These are phyloP conservation scores for Viola odorata DNA, from an alignment of 345 rosid species.

Conservation along the genomic window DNA sequence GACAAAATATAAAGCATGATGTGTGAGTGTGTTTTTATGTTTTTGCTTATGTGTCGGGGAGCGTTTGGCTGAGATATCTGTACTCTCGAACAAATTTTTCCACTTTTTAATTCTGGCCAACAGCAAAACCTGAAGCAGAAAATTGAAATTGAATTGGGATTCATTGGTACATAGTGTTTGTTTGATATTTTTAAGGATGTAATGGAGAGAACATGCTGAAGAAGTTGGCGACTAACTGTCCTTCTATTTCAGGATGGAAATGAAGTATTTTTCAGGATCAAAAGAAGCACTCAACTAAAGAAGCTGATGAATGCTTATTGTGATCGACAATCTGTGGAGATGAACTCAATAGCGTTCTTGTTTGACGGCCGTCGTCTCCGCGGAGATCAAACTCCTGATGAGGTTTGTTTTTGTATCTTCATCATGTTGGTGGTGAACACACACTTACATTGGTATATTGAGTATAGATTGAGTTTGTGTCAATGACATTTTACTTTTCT, in stretches of 20 bases:
- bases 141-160: no score
- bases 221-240: background rate
- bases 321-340: conserved; percentile 71
- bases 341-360: conserved; percentile 73
- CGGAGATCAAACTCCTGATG: conserved; percentile 79
- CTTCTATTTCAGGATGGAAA: conserved; percentile 57
- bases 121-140: no score
- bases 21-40: no score
- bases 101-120: no score
- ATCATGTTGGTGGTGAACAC: background rate
- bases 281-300: conserved; percentile 78
- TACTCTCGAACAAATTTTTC: no score
- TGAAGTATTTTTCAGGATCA: conserved; percentile 82
- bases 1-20: no score
- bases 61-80: no score
- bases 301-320: conserved; percentile 90
- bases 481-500: background rate
- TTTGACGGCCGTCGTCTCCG: conserved; percentile 87
- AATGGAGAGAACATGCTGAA: background rate
- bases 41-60: no score
- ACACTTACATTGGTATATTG: background rate
- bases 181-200: background rate
- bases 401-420: conserved; percentile 34
- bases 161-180: background rate
- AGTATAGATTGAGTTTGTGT: background rate